These are phyloP conservation scores for Tulasnella calospora DNA, from an alignment of 768 basidiomycete species.

Conservation along the genomic window DNA sequence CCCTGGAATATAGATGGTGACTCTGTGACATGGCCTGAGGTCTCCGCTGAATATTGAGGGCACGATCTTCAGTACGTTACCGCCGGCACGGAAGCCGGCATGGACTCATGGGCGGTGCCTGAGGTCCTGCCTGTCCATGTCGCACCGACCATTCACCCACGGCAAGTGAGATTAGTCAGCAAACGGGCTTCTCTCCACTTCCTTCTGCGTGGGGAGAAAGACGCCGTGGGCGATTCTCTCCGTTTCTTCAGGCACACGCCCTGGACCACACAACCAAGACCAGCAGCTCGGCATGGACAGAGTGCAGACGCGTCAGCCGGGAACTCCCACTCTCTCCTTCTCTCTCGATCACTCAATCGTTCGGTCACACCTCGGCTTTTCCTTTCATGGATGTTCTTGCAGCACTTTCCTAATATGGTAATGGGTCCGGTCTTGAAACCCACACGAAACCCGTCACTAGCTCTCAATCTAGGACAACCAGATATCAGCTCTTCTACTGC, in stretches of 20 bases:
- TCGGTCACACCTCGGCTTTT: background rate
- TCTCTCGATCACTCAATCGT: background rate
- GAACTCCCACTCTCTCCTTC: too few relatives aligned
- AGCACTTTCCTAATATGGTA: background rate
- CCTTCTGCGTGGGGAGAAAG: background rate
- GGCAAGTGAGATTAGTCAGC: background rate
- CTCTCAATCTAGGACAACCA: background rate
- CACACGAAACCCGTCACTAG: background rate
- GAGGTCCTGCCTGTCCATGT: background rate
- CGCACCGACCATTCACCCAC: background rate
- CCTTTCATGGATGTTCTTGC: background rate
- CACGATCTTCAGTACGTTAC: background rate
- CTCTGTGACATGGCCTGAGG: too few relatives aligned
- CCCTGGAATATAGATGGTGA: too few relatives aligned
- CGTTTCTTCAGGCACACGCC: background rate
- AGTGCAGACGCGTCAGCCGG: background rate
- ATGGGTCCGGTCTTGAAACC: too few relatives aligned
- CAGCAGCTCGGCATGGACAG: background rate
- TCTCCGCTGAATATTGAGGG: background rate
- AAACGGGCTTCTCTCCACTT: background rate
- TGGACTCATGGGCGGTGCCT: background rate
- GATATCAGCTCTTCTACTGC: too few relatives aligned
- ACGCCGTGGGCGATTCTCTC: constrained; percentile 9
- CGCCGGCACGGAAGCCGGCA: background rate
- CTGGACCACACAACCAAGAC: background rate